Evolutionary conservation across 768 basidiomycete genomes (phyloP), one percentile per base, ranked within the genome.

Genomic region (Rhodotorula paludigena): DNA sequence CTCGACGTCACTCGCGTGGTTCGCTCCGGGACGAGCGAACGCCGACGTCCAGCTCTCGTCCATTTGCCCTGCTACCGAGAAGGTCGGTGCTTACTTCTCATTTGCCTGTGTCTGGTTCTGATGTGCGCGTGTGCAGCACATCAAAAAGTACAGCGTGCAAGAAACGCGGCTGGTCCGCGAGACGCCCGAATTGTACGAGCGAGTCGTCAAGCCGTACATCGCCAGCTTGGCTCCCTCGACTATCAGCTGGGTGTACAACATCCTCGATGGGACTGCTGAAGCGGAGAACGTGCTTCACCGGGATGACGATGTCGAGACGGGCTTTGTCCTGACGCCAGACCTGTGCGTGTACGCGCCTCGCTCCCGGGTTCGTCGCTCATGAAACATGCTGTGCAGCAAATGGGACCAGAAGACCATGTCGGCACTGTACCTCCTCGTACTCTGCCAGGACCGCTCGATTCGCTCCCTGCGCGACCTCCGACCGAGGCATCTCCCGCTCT

Each of bases 221-320:
- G 77, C 81, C 4, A 82, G 85, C 3, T 86, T 97, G 66, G 88
- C 89, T 0, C 77, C 85, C 0, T 83, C 85, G 6, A 83, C 90
- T n/a, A 89, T 88, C 5, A 83, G 87, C 80, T 96, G 93, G 93
- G 88, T 97, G 6, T 83, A 86, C 68, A 87, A 92, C 69, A 89
- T 98, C 59, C 81, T 97, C 8, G 82, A 81, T 0, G 90, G 92
- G 14, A 78, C 80, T 39, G 86, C 89, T 9, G 92, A 97, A 77
- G 82, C 83, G 28, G 83, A 87, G 23, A 85, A 87, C 51, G 78
- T 97, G 32, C 79, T 96, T 28, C 86, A 82, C 74, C 83, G 86
- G 25, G 81, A 83, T 54, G 68, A 78, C 3, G 77, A 79, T 63
- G 77, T 83, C 0, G 81, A 83, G 10, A 71, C 66, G 6, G 84